Conservation (phyloP, 2,329 filamentous ascomycete species). For the Clonostachys sp. region DNA sequence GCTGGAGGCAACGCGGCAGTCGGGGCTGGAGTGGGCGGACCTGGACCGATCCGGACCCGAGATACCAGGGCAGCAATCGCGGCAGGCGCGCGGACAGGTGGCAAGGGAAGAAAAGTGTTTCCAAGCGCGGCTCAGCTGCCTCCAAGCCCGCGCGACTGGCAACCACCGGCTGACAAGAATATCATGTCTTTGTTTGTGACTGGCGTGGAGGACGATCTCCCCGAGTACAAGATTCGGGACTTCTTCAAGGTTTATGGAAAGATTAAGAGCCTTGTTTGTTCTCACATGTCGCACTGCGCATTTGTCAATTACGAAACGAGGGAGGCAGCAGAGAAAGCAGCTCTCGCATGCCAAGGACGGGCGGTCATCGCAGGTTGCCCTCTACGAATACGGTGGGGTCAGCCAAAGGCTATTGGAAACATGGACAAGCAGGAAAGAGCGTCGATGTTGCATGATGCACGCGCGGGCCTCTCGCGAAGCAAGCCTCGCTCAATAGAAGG, state of each 20-base stretch:
- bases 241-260: conserved; percentile 89
- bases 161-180: conserved; percentile 76
- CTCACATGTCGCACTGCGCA: conserved; percentile 94
- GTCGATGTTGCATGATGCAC: conserved; percentile 73
- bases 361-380: conserved; percentile 90
- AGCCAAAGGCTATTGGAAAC: conserved; percentile 84
- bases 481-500: conserved; percentile 19
- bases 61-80: conserved; percentile 51
- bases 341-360: conserved; percentile 78
- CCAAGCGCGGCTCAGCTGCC: conserved; percentile 70
- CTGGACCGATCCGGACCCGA: conserved; percentile 75
- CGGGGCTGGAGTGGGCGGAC: conserved; percentile 55
- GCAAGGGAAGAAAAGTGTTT: conserved; percentile 50
- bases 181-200: conserved; percentile 94
- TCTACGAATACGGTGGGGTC: conserved; percentile 85
- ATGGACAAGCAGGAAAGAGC: conserved; percentile 84
- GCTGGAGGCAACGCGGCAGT: conserved; percentile 36
- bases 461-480: conserved; percentile 28
- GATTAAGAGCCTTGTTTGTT: conserved; percentile 89
- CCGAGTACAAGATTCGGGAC: conserved; percentile 84
- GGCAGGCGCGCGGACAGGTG: conserved; percentile 42
- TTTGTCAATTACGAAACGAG: conserved; percentile 92
- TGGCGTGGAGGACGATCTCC: conserved; percentile 91
- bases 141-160: conserved; percentile 78
- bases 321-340: conserved; percentile 79